Conservation (phyloP, 2,329 filamentous ascomycete genomes). For the Calcarisporium arbuscula region DNA sequence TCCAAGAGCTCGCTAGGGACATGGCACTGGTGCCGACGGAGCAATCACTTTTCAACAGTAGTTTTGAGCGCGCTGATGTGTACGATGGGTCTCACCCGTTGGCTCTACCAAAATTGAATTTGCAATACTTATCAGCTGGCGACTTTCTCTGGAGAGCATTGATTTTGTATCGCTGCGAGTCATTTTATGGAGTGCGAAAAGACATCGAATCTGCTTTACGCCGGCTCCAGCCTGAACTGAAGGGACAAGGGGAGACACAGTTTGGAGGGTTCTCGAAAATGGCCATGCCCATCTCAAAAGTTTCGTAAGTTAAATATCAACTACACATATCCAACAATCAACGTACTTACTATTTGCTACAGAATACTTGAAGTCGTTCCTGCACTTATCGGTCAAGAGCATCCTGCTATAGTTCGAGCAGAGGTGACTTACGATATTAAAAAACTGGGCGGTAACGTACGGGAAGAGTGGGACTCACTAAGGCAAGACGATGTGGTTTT, state of each 20-base stretch:
- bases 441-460: conserved; percentile 66
- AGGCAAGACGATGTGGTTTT: conserved; percentile 86
- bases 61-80: conserved; percentile 71
- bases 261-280: conserved; percentile 88
- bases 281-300: conserved; percentile 80
- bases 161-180: conserved; percentile 79
- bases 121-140: conserved; percentile 90
- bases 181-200: conserved; percentile 89
- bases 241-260: conserved; percentile 56
- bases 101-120: conserved; percentile 86
- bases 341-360: conserved; percentile 7
- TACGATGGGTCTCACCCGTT: conserved; percentile 85
- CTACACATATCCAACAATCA: neutral
- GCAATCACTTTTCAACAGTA: conserved; percentile 68
- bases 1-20: conserved; percentile 69
- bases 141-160: conserved; percentile 97
- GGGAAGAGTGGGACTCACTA: conserved; percentile 84
- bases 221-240: conserved; percentile 65
- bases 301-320: conserved; percentile 43
- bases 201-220: conserved; percentile 81
- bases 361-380: conserved; percentile 78
- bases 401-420: conserved; percentile 77
- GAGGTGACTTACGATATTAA: conserved; percentile 83
- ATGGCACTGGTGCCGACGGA: conserved; percentile 82
- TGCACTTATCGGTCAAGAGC: conserved; percentile 73